A percentile compares a stretch with the other conserved stretches of the same genome.
Evolutionary conservation across 305 asterid species (phyloP).

Genomic region (Ilex paraguariensis): DNA sequence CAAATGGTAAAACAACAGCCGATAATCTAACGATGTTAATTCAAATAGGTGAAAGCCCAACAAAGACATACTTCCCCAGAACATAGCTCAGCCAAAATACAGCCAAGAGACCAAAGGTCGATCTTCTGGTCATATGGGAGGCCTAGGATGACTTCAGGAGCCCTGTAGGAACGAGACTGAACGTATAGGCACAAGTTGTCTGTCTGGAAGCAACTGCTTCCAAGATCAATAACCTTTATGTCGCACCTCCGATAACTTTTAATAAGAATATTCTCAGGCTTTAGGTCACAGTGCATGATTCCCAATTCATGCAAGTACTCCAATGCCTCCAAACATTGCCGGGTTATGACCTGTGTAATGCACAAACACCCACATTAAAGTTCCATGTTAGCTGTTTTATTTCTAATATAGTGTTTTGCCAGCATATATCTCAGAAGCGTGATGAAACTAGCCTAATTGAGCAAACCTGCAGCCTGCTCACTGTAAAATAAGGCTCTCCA

Average conservation of each 20-base stretch:
- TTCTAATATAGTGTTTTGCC: neutral
- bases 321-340: conserved; percentile 88
- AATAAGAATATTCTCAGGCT: conserved; percentile 93
- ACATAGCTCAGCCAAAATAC: conserved; percentile 80
- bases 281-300: conserved; percentile 91
- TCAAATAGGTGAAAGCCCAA: conserved; percentile 3
- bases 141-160: conserved; percentile 97
- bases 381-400: neutral
- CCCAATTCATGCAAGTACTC: conserved; percentile 77
- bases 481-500: conserved; percentile 68
- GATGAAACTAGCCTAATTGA: neutral
- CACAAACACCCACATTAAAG: conserved; percentile 12
- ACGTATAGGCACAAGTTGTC: conserved; percentile 78
- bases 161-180: conserved; percentile 97
- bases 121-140: conserved; percentile 83
- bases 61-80: conserved; percentile 67
- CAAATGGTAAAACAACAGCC: neutral
- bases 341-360: conserved; percentile 58
- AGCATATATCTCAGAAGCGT: neutral
- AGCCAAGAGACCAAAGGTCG: conserved; percentile 95
- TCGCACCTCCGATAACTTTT: conserved; percentile 85
- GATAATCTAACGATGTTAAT: neutral
- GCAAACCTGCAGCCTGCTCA: conserved; percentile 76
- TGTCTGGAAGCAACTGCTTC: conserved; percentile 91
- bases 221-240: conserved; percentile 92